Percentiles rank a stretch among this genome's conserved stretches.
Conservation (phyloP, 805 yeast species). For the Lipomyces sp. region DNA sequence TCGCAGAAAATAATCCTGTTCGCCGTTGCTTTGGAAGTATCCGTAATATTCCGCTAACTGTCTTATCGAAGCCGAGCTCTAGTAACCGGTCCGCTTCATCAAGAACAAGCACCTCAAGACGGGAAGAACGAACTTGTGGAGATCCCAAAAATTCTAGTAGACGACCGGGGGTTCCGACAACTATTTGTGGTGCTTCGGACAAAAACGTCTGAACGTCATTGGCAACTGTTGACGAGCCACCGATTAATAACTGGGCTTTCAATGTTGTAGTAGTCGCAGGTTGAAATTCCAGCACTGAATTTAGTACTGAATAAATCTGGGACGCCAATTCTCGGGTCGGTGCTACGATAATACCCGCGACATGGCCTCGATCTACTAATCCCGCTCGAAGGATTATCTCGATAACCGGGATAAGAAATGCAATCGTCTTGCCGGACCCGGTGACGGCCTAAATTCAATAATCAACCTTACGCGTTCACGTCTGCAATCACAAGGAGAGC, state of each 20-base stretch:
- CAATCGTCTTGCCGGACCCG: conserved; percentile 97
- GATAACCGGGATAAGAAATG: conserved; percentile 81
- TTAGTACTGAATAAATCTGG: conserved; percentile 67
- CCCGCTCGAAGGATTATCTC: conserved; percentile 55
- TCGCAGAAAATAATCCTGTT: conserved; percentile 93
- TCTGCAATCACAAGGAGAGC: neutral
- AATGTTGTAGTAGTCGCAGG: conserved; percentile 43
- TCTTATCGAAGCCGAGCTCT: conserved; percentile 74
- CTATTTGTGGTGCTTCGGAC: conserved; percentile 64
- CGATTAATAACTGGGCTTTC: conserved; percentile 48
- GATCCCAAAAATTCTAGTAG: conserved; percentile 70
- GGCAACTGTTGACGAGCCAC: conserved; percentile 53
- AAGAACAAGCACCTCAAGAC: conserved; percentile 74
- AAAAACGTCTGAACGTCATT: conserved; percentile 71
- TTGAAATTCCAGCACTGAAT: conserved; percentile 57
- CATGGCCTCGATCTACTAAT: conserved; percentile 58
- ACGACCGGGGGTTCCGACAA: conserved; percentile 94
- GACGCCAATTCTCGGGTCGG: conserved; percentile 64
- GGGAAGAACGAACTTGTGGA: conserved; percentile 59
- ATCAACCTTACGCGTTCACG: neutral
- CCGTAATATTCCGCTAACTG: conserved; percentile 68
- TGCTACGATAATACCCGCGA: conserved; percentile 72
- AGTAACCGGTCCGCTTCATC: conserved; percentile 94
- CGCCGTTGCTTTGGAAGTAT: conserved; percentile 87
- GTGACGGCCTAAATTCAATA: conserved; percentile 66